Conservation (phyloP, 306 rosid species). For the Cicer pinnatifidum region DNA sequence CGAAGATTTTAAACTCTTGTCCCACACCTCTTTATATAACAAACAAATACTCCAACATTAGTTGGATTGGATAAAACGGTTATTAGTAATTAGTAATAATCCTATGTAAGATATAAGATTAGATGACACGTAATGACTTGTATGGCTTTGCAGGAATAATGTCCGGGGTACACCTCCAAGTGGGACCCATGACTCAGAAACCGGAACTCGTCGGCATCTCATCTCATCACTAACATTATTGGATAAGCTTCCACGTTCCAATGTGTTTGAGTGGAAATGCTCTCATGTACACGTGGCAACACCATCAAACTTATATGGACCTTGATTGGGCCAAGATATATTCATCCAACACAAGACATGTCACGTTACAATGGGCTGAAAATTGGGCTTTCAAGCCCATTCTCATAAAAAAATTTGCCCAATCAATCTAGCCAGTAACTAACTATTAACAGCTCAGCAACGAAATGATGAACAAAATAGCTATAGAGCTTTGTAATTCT, state of each 20-base stretch:
- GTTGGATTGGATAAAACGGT: background rate
- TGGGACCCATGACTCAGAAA: background rate
- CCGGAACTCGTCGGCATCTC: background rate
- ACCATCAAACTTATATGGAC: background rate
- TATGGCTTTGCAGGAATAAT: background rate
- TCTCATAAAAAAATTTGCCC: background rate
- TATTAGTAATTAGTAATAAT: background rate
- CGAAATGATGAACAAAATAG: constrained; percentile 26
- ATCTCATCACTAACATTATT: background rate
- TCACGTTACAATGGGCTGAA: background rate
- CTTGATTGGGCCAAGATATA: background rate
- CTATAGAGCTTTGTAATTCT: constrained; percentile 19
- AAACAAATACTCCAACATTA: background rate
- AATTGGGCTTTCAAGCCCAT: background rate
- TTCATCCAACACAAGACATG: background rate
- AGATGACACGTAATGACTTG: constrained; percentile 33
- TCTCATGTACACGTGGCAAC: constrained; percentile 42
- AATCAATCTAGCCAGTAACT: background rate
- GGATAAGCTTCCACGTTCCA: constrained; percentile 36
- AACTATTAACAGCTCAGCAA: background rate
- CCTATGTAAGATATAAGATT: background rate
- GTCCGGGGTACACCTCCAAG: background rate
- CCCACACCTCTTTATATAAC: background rate
- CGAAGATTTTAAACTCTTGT: background rate
- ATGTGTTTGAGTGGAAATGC: constrained; percentile 16